Evolutionary conservation across 2,329 filamentous ascomycete genomes (phyloP).

Genomic region (Xylaria hypoxylon): DNA sequence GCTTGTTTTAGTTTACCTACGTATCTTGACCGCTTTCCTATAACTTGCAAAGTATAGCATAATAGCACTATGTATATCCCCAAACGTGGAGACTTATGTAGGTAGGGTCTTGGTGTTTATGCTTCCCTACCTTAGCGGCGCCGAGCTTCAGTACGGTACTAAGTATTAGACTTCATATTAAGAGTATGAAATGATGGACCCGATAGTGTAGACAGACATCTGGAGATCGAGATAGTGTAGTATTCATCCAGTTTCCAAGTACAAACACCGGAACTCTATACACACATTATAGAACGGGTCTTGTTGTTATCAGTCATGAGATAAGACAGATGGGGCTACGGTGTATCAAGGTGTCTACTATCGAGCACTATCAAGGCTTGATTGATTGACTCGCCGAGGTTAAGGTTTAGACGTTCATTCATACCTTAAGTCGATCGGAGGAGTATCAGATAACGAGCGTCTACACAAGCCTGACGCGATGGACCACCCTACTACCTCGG

Average conservation of each 20-base stretch:
- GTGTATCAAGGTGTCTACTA: constrained; percentile 22
- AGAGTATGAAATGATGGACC: neutral
- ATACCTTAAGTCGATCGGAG: constrained; percentile 11
- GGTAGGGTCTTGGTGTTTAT: constrained; percentile 24
- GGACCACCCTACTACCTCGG: neutral
- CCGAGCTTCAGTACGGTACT: neutral
- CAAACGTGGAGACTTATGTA: constrained; percentile 4
- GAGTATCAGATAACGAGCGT: constrained; percentile 20
- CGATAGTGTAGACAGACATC: neutral
- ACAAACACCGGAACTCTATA: constrained; percentile 13
- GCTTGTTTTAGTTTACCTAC: constrained; percentile 13
- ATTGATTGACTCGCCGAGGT: constrained; percentile 5
- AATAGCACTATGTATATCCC: neutral
- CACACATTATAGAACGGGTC: constrained; percentile 32
- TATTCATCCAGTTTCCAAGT: constrained; percentile 1
- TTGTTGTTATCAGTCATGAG: constrained; percentile 23
- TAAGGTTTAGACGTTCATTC: constrained; percentile 1
- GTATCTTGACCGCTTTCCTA: constrained; percentile 30
- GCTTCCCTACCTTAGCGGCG: neutral
- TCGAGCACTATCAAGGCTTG: constrained; percentile 7
- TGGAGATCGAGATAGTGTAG: neutral
- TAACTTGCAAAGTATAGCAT: constrained; percentile 34
- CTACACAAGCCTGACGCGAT: constrained; percentile 1
- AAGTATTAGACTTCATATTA: constrained; percentile 6
- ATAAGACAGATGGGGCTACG: constrained; percentile 22